These are phyloP conservation scores for Dipteronia sinensis DNA, from an alignment of 345 rosid genomes.

Conservation along the genomic window DNA sequence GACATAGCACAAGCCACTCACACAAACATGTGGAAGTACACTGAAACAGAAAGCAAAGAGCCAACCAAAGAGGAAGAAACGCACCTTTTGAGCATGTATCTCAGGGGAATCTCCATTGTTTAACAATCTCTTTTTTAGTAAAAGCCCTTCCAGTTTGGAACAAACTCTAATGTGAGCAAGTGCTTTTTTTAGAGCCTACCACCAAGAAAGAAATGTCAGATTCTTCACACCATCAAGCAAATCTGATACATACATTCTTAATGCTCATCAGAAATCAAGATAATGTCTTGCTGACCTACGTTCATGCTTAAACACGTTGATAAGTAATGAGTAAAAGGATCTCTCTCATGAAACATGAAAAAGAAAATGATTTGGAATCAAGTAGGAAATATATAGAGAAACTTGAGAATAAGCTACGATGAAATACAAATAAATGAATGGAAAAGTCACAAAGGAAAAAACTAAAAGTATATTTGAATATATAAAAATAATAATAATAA, in stretches of 20 bases:
- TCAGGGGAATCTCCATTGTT: slow-evolving; percentile 85
- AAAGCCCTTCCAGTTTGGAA: slow-evolving; percentile 79
- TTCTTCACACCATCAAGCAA: not conserved
- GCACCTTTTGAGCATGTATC: slow-evolving; percentile 92
- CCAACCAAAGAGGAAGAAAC: slow-evolving; percentile 10
- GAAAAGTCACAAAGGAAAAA: too few relatives aligned
- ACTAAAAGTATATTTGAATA: too few relatives aligned
- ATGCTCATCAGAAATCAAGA: not conserved
- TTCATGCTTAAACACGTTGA: not conserved
- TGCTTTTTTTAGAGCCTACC: slow-evolving; percentile 80
- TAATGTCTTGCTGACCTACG: not conserved
- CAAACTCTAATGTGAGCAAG: slow-evolving; percentile 72
- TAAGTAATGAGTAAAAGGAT: not conserved
- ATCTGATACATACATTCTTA: not conserved
- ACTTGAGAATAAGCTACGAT: not conserved
- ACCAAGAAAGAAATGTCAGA: slow-evolving; percentile 19
- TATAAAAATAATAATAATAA: too few relatives aligned
- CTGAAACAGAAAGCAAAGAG: slow-evolving; percentile 13
- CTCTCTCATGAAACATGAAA: not conserved
- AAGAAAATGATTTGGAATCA: not conserved
- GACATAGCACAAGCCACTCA: not conserved
- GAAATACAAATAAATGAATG: too few relatives aligned
- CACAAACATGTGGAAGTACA: not conserved
- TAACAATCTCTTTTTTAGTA: slow-evolving; percentile 64
- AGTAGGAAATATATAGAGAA: not conserved